These are phyloP conservation scores for Paraleonurus japonicus DNA, from an alignment of 257 asterid genomes.

Conservation along the genomic window DNA sequence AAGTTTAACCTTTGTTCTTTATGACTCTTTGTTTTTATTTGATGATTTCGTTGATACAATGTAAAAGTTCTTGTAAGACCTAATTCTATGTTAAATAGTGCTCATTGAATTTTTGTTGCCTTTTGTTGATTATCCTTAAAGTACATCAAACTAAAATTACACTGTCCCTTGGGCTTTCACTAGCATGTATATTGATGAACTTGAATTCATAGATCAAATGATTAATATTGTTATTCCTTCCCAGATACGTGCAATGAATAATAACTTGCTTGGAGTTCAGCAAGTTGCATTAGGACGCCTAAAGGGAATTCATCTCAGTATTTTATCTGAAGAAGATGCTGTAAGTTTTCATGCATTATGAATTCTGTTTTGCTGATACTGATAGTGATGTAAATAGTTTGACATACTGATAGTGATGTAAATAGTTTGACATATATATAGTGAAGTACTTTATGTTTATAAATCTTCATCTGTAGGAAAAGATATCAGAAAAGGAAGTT, in stretches of 20 bases:
- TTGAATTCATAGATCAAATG: slow-evolving; percentile 1
- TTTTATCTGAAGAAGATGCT: slow-evolving; percentile 74
- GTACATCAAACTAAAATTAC: not conserved
- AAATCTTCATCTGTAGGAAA: slow-evolving; percentile 46
- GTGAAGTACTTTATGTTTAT: slow-evolving; percentile 17
- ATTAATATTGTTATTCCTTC: slow-evolving; percentile 16
- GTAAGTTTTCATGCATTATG: slow-evolving; percentile 47
- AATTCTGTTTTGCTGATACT: not conserved
- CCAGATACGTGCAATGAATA: slow-evolving; percentile 52
- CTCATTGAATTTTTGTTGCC: not conserved
- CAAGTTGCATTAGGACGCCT: slow-evolving; percentile 47
- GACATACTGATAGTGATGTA: slow-evolving; percentile 10
- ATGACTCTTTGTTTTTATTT: not conserved
- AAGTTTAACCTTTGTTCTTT: not conserved
- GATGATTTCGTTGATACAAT: not conserved
- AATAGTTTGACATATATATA: not conserved
- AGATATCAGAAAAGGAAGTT: slow-evolving; percentile 46
- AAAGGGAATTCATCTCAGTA: slow-evolving; percentile 56
- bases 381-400: slow-evolving; percentile 4
- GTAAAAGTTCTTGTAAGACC: not conserved
- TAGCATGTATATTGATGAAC: not conserved
- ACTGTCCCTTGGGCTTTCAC: slow-evolving; percentile 6
- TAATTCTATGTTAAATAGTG: not conserved
- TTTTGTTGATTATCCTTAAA: slow-evolving; percentile 15
- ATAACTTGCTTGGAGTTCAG: slow-evolving; percentile 40